Percentiles rank a stretch among this genome's conserved stretches.
These are phyloP conservation scores for Theobroma cacao DNA, from an alignment of 345 rosid genomes.

Conservation along the genomic window DNA sequence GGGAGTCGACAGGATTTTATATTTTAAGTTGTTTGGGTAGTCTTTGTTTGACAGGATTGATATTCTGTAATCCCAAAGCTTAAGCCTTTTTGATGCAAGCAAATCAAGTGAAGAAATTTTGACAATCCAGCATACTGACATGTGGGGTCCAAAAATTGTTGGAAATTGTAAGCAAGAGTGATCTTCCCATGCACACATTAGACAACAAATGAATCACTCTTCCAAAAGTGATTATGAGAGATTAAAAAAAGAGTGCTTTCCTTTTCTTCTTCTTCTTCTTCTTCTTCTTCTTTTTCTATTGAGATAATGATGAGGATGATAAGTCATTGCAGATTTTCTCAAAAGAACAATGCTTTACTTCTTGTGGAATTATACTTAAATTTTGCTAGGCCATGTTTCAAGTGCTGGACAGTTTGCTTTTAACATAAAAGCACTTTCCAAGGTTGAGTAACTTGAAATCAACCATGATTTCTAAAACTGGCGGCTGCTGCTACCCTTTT, in stretches of 20 bases:
- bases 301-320: slow-evolving; percentile 1
- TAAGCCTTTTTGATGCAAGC: neutral
- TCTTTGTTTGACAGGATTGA: neutral
- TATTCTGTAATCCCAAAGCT: neutral
- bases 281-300: neutral
- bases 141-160: neutral
- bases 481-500: neutral
- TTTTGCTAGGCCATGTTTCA: neutral
- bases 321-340: neutral
- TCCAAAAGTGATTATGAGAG: neutral
- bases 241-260: slow-evolving; percentile 10
- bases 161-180: slow-evolving; percentile 9
- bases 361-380: slow-evolving; percentile 13
- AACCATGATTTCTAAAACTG: slow-evolving; percentile 3
- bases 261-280: neutral
- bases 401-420: neutral
- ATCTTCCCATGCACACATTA: slow-evolving; percentile 4
- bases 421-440: neutral
- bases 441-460: slow-evolving; percentile 8
- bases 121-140: neutral
- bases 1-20: neutral
- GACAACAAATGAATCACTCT: neutral
- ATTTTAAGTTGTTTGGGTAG: neutral
- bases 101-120: neutral
- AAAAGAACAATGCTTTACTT: slow-evolving; percentile 17